phyloP scores from a whole-genome alignment of 169 alveolate species.

The Babesia gibsoni region DNA sequence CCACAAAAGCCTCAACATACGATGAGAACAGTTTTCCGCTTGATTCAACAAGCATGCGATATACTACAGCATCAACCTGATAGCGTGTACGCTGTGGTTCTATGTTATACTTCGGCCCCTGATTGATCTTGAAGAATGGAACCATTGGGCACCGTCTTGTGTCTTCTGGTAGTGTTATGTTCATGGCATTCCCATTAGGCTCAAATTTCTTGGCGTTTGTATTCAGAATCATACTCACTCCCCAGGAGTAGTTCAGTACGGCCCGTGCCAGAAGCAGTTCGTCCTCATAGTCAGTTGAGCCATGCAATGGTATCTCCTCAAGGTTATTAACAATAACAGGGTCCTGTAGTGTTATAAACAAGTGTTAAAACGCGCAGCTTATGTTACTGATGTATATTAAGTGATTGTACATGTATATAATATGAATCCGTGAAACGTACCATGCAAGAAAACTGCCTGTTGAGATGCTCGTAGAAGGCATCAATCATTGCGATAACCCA shows the following conservation, averaged over 20 bases:
- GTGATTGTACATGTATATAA: too few species aligned
- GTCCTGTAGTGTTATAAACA: too few species aligned
- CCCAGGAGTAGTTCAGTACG: constrained; percentile 27
- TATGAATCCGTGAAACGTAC: neutral
- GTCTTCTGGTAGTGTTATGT: constrained; percentile 8
- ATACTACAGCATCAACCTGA: constrained; percentile 51
- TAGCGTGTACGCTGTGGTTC: constrained; percentile 37
- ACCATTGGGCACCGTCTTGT: constrained; percentile 33
- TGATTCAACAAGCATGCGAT: constrained; percentile 47
- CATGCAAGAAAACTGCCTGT: constrained; percentile 47
- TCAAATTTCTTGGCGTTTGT: constrained; percentile 7
- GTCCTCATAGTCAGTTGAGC: constrained; percentile 4
- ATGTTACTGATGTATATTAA: too few species aligned
- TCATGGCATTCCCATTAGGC: constrained; percentile 35
- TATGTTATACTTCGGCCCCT: neutral
- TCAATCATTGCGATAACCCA: constrained; percentile 49
- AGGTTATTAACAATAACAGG: constrained; percentile 1
- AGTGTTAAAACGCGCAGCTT: too few species aligned
- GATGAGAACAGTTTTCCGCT: constrained; percentile 25
- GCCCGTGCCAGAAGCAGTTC: constrained; percentile 43
- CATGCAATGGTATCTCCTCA: constrained; percentile 31
- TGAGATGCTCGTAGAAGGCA: constrained; percentile 24
- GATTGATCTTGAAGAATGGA: constrained; percentile 18
- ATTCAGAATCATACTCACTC: constrained; percentile 32
- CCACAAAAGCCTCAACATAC: constrained; percentile 56